These are phyloP conservation scores for Fusarium guadeloupense DNA, from an alignment of 2,329 filamentous ascomycete species.

Conservation along the genomic window DNA sequence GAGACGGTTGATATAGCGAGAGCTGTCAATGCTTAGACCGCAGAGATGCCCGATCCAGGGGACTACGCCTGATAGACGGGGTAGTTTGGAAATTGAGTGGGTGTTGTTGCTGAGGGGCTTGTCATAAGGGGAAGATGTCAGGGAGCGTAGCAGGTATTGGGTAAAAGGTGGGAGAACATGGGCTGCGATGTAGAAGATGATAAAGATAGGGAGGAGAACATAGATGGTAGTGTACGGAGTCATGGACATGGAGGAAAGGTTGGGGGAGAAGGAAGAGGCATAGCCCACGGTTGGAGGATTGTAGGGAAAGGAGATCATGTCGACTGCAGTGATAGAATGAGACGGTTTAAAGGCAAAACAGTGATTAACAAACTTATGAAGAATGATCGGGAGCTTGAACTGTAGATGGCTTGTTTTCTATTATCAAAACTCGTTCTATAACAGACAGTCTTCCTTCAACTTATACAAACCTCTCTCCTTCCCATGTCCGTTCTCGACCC, in stretches of 20 bases:
- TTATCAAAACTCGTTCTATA: not conserved
- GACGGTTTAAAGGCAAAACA: not conserved
- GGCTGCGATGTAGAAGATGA: not conserved
- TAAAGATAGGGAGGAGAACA: slow-evolving; percentile 7
- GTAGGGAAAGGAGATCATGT: slow-evolving; percentile 1
- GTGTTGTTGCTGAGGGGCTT: slow-evolving; percentile 2
- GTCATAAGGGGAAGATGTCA: slow-evolving; percentile 12
- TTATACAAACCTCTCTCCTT: slow-evolving; percentile 10
- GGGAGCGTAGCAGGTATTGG: not conserved
- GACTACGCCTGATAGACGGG: slow-evolving; percentile 31
- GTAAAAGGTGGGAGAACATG: slow-evolving; percentile 18
- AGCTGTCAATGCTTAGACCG: slow-evolving; percentile 37
- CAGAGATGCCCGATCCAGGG: slow-evolving; percentile 43
- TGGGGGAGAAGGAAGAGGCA: slow-evolving; percentile 9
- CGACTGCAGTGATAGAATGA: not conserved
- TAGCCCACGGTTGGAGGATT: not conserved
- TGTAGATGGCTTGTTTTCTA: not conserved
- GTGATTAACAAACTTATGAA: not conserved
- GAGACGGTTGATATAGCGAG: slow-evolving; percentile 42
- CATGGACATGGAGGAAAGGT: slow-evolving; percentile 17
- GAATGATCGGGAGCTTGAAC: not conserved
- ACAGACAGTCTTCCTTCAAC: not conserved
- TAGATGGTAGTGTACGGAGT: not conserved
- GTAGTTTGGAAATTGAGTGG: slow-evolving; percentile 35
- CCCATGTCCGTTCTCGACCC: not conserved